Evolutionary conservation across 1,139 yeast genomes (phyloP).

Genomic region (Diutina sp.): DNA sequence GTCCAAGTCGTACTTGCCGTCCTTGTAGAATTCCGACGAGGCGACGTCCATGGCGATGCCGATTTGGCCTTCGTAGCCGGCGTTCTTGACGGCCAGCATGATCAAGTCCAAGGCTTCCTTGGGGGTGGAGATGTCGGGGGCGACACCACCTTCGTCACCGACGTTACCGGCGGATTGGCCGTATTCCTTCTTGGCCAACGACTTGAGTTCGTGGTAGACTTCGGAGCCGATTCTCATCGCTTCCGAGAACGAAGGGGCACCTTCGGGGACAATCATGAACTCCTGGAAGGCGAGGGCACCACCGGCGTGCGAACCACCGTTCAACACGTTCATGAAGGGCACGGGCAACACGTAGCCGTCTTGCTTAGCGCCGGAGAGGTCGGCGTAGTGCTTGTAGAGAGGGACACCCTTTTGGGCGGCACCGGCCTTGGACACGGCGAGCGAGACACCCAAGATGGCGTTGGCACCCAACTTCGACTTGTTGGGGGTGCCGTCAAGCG

Average conservation of each 20-base stretch:
- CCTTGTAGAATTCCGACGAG: slow-evolving; percentile 91
- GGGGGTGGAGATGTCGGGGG: slow-evolving; percentile 87
- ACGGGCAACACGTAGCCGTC: slow-evolving; percentile 79
- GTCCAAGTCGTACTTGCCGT: slow-evolving; percentile 92
- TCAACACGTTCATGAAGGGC: slow-evolving; percentile 94
- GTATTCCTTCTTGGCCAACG: slow-evolving; percentile 81
- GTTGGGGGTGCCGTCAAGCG: slow-evolving; percentile 87
- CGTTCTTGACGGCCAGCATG: slow-evolving; percentile 70
- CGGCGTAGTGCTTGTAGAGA: slow-evolving; percentile 75
- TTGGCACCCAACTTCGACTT: slow-evolving; percentile 92
- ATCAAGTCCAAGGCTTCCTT: slow-evolving; percentile 93
- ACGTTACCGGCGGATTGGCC: slow-evolving; percentile 98
- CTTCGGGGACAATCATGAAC: slow-evolving; percentile 94
- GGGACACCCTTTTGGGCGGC: slow-evolving; percentile 86
- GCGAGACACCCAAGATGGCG: slow-evolving; percentile 89
- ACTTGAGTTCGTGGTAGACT: slow-evolving; percentile 90
- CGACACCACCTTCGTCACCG: slow-evolving; percentile 99
- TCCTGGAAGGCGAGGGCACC: slow-evolving; percentile 98
- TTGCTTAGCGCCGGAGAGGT: slow-evolving; percentile 42
- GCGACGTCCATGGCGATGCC: slow-evolving; percentile 91
- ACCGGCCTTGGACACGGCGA: slow-evolving; percentile 89
- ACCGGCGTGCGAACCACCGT: slow-evolving; percentile 99
- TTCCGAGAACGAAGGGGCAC: slow-evolving; percentile 78
- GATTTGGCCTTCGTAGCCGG: slow-evolving; percentile 89
- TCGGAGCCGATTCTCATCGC: slow-evolving; percentile 93